Percentiles rank a stretch among this genome's conserved stretches.
These are phyloP conservation scores for Sarocladiaceae sp. DNA, from an alignment of 2,329 filamentous ascomycete species.

Conservation along the genomic window DNA sequence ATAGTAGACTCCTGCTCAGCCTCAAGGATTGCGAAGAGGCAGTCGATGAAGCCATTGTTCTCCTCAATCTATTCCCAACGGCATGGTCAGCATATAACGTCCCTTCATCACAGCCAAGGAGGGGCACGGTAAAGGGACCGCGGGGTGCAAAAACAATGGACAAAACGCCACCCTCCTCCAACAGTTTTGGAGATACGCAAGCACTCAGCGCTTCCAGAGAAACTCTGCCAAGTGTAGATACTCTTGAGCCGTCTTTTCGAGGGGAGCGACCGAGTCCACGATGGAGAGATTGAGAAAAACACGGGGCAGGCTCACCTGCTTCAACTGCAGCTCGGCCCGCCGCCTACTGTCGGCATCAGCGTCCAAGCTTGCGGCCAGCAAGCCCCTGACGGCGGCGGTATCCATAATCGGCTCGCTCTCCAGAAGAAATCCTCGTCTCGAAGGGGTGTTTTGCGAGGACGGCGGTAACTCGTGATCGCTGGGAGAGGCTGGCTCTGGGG, in stretches of 20 bases:
- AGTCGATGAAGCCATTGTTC: conserved; percentile 82
- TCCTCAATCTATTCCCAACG: conserved; percentile 69
- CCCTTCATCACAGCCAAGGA: conserved; percentile 12
- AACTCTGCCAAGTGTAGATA: too few relatives aligned
- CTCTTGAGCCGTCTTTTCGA: too few relatives aligned
- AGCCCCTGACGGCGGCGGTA: conserved; percentile 65
- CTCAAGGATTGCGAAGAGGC: conserved; percentile 84
- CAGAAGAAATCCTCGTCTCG: conserved; percentile 1
- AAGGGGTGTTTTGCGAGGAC: neutral
- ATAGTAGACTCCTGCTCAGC: conserved; percentile 79
- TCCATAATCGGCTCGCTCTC: conserved; percentile 51
- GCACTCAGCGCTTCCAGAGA: too few relatives aligned
- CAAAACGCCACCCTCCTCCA: too few relatives aligned
- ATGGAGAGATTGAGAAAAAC: conserved; percentile 5
- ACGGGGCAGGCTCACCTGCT: conserved; percentile 56
- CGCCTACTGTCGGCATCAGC: conserved; percentile 68
- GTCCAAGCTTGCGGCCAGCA: conserved; percentile 71
- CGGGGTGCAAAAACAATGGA: conserved; percentile 11
- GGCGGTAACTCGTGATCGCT: neutral
- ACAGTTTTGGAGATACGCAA: too few relatives aligned
- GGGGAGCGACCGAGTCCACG: conserved; percentile 8
- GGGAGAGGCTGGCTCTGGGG: neutral
- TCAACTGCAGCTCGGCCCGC: conserved; percentile 73
- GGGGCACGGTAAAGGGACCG: conserved; percentile 13
- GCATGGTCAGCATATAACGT: conserved; percentile 5